phyloP scores from a whole-genome alignment of 345 rosid genomes.

The Citrus australasica region DNA sequence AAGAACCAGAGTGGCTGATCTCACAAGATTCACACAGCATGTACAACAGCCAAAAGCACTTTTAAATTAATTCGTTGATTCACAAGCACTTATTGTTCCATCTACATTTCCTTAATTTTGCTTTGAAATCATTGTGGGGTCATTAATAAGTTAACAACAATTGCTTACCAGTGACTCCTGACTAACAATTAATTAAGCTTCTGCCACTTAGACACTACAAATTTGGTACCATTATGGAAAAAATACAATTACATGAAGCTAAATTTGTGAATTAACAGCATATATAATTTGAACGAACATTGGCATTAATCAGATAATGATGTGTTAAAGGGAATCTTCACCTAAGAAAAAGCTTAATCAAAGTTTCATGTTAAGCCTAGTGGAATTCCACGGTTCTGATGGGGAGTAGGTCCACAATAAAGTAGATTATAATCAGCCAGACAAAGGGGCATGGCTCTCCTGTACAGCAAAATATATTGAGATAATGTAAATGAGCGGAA shows the following conservation, averaged over 20 bases:
- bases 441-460: conserved; percentile 33
- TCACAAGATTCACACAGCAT: background rate
- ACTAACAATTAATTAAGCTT: background rate
- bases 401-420: conserved; percentile 29
- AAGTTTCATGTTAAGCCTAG: conserved; percentile 13
- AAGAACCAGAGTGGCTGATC: conserved; percentile 13
- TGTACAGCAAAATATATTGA: conserved; percentile 7
- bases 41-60: conserved; percentile 9
- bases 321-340: conserved; percentile 24
- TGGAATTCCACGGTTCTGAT: conserved; percentile 8
- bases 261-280: background rate
- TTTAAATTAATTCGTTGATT: conserved; percentile 5
- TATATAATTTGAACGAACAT: background rate
- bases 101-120: background rate
- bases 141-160: background rate
- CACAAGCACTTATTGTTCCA: conserved; percentile 13
- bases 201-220: background rate
- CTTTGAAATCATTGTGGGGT: background rate
- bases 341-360: conserved; percentile 13
- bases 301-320: background rate
- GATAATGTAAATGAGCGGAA: conserved; percentile 1
- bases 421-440: conserved; percentile 25
- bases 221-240: background rate
- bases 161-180: no score
- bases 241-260: background rate